A percentile compares a stretch with the other conserved stretches of the same genome.
phyloP scores from a whole-genome alignment of 2,329 filamentous ascomycete genomes.

The Diaporthe caulivora region DNA sequence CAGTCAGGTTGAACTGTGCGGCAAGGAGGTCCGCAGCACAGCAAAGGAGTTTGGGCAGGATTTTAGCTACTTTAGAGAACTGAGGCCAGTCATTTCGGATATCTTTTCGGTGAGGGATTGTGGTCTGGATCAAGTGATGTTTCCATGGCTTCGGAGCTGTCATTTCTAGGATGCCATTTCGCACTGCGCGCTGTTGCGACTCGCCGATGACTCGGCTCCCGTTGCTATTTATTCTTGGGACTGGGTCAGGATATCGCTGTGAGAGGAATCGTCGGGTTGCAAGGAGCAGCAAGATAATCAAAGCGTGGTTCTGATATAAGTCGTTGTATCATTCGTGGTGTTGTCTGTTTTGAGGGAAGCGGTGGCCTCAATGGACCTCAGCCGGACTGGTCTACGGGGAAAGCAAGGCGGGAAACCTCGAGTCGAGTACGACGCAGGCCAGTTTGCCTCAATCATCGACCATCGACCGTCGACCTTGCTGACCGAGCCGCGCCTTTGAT shows the following conservation, averaged over 20 bases:
- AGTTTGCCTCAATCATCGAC: neutral
- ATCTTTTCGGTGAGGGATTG: neutral
- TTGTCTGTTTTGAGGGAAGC: no score
- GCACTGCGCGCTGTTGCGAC: neutral
- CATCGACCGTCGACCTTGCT: neutral
- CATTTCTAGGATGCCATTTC: neutral
- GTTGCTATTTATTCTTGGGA: neutral
- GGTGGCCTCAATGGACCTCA: neutral
- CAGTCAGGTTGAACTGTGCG: slow-evolving; percentile 21
- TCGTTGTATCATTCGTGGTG: neutral
- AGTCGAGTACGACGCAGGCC: neutral
- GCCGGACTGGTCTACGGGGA: neutral
- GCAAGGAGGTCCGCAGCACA: slow-evolving; percentile 24
- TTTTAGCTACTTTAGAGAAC: slow-evolving; percentile 18
- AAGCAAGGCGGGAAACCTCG: neutral
- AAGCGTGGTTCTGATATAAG: neutral
- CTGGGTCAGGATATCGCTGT: neutral
- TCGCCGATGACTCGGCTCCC: neutral
- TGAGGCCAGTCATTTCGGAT: neutral
- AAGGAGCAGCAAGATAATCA: neutral
- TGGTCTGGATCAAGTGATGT: neutral
- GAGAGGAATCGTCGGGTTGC: neutral
- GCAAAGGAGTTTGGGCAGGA: slow-evolving; percentile 28
- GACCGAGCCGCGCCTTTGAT: slow-evolving; percentile 23
- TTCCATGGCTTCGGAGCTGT: neutral